Percentiles rank a stretch among this genome's conserved stretches.
These are phyloP conservation scores for Diplodia intermedia DNA, from an alignment of 2,329 filamentous ascomycete genomes.

Conservation along the genomic window DNA sequence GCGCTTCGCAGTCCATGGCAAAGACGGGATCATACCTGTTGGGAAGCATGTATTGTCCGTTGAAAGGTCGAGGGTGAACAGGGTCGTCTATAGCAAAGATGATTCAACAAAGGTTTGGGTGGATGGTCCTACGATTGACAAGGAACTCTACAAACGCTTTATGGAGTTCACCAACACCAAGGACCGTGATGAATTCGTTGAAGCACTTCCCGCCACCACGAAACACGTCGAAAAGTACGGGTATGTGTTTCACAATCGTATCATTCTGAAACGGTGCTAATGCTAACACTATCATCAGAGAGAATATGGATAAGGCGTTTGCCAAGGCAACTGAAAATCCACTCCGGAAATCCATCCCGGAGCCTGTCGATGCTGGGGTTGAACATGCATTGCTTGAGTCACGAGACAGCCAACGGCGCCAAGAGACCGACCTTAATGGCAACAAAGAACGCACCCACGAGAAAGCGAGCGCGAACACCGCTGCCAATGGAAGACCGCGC, in stretches of 20 bases:
- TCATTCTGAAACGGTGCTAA: background rate
- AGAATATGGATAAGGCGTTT: slow-evolving; percentile 4
- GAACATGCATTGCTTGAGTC: slow-evolving; percentile 18
- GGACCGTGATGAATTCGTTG: background rate
- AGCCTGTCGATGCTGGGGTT: background rate
- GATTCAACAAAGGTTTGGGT: background rate
- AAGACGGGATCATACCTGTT: background rate
- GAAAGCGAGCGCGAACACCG: background rate
- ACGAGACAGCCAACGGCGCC: slow-evolving; percentile 13
- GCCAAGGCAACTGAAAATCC: background rate
- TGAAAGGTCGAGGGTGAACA: background rate
- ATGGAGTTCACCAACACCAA: background rate
- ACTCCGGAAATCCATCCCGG: background rate
- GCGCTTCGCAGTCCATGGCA: background rate
- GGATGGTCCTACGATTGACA: background rate
- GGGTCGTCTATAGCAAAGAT: background rate
- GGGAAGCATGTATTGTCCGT: background rate
- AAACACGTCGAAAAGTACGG: background rate
- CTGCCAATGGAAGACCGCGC: background rate
- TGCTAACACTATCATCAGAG: background rate
- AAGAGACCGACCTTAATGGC: slow-evolving; percentile 1
- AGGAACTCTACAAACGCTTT: background rate
- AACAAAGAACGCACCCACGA: slow-evolving; percentile 13
- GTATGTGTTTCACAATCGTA: background rate
- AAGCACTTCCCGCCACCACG: background rate